These are phyloP conservation scores for Penicillium salamii DNA, from an alignment of 495 filamentous ascomycete species.

Conservation along the genomic window DNA sequence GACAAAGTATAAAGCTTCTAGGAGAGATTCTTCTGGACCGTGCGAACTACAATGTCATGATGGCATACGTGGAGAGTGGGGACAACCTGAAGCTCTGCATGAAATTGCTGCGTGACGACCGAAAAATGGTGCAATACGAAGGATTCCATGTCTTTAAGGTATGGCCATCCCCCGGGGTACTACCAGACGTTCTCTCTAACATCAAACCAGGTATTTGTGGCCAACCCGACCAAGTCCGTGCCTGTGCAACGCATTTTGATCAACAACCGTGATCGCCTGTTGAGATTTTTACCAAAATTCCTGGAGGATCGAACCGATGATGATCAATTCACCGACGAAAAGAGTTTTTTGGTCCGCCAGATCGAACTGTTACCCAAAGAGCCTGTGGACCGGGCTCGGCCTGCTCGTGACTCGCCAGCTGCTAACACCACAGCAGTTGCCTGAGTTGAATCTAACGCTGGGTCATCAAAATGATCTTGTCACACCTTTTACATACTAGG, in stretches of 20 bases:
- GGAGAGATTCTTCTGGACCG: constrained; percentile 93
- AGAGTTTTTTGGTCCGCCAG: constrained; percentile 92
- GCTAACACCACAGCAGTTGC: constrained; percentile 36
- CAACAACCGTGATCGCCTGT: constrained; percentile 87
- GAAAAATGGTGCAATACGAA: constrained; percentile 99
- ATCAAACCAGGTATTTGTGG: constrained; percentile 77
- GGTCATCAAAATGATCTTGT: constrained; percentile 13
- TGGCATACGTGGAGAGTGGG: constrained; percentile 87
- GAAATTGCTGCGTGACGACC: constrained; percentile 90
- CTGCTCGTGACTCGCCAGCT: constrained; percentile 32
- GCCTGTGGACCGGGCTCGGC: constrained; percentile 51
- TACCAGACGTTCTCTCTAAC: constrained; percentile 16
- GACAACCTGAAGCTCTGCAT: constrained; percentile 97
- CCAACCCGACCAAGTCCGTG: constrained; percentile 92
- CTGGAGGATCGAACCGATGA: constrained; percentile 94
- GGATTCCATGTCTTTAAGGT: constrained; percentile 99
- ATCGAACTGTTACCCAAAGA: constrained; percentile 75
- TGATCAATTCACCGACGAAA: constrained; percentile 97
- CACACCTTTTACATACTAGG: constrained; percentile 12
- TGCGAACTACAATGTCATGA: constrained; percentile 98
- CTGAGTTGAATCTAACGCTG: constrained; percentile 15
- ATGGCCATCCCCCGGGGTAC: constrained; percentile 17
- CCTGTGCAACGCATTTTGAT: constrained; percentile 92
- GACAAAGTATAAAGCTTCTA: constrained; percentile 95
- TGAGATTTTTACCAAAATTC: constrained; percentile 87